Evolutionary conservation across 2,329 filamentous ascomycete species (phyloP), one percentile per base, ranked within the genome.

Genomic region (Hypoxylon sp.): DNA sequence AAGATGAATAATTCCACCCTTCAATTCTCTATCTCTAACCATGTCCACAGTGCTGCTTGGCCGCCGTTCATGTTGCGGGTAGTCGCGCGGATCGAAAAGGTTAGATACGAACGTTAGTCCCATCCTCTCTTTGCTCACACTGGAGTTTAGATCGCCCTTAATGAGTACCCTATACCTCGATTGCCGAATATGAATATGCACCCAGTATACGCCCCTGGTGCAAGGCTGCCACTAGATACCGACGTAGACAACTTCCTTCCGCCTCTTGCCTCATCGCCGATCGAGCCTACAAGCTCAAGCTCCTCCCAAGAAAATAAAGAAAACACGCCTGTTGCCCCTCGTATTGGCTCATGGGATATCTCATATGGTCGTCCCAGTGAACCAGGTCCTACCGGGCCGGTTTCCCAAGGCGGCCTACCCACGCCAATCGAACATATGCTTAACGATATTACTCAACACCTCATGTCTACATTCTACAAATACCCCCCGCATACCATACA

Each of bases 401-500:
- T 34, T 13, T 13, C 32, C 11, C 32, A 34, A 15, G 32, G 32
- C 10, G 10, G 32, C 13, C 82, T 94, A 13, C 90, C 91, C 2
- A 82, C 83, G 6, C 88, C 89, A 65, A 81, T 94, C 51, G 79
- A 83, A 59, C 82, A 84, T 56, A 86, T 92, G 74, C 79, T 92
- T 48, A 75, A 78, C 62, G 86, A 86, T 59, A 89, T 92, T 68
- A 83, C 79, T 39, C 77, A 78, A 5, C 88, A 89, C 15, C 81
- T 97, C 39, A 82, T 79, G 51, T 82, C 81, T 2, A 86, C 85
- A 68, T 99, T 99, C 77, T 75, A 86, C 20, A 81, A 82, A 2
- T 86, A 91, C 70, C 94, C 95, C 1, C 95, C 95, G 0, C 93
- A 98, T 76, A 98, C 95, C 2, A 86, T 97, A 65, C 95, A 99